Evolutionary conservation across 345 rosid species (phyloP), one percentile per base, ranked within the genome.

Genomic region (Syzygium aromaticum): DNA sequence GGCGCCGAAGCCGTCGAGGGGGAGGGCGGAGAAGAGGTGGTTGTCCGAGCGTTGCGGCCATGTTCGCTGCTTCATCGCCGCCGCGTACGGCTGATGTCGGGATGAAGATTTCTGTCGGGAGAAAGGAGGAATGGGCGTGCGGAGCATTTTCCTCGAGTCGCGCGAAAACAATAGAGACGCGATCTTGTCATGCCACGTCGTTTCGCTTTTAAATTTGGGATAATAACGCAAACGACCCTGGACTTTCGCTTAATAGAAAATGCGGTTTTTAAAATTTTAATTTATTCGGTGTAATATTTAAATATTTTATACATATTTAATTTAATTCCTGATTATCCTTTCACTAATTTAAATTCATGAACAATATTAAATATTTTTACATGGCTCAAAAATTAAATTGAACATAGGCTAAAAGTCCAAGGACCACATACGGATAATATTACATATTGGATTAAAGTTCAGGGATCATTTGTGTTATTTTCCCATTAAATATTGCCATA

Each of bases 391-490:
- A 5, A 59, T 5, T 25, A 27, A 59, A 9, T 21, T 54, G 11
- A 21, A 7, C 0, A 54, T 0, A 1, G 9, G 12, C 12, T 5
- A 9, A 59, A 27, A 59, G 3, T 2, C 0, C 8, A 59, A 59
- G 15, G 11, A 5, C 0, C 0, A 59, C 3, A 27, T 11, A 6
- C 1, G 3, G 0, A 10, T 6, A 3, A 56, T 0, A 57, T 57
- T 57, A 4, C 25, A 23, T 9, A 57, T 57, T 57, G 4, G 1
- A 3, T 57, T 11, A 23, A 57, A 54, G 12, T 56, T 56, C 4
- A 59, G 11, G 1, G 0, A 59, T 0, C 0, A 57, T 57, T 57
- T 57, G 11, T 57, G 3, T 25, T 25, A 57, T 11, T 25, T 27
- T 25, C 5, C 27, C 16, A 11, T 13, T 43, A 43, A 43, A 43